Evolutionary conservation across 2,329 filamentous ascomycete genomes (phyloP).

Genomic region (Fusarium nanum): DNA sequence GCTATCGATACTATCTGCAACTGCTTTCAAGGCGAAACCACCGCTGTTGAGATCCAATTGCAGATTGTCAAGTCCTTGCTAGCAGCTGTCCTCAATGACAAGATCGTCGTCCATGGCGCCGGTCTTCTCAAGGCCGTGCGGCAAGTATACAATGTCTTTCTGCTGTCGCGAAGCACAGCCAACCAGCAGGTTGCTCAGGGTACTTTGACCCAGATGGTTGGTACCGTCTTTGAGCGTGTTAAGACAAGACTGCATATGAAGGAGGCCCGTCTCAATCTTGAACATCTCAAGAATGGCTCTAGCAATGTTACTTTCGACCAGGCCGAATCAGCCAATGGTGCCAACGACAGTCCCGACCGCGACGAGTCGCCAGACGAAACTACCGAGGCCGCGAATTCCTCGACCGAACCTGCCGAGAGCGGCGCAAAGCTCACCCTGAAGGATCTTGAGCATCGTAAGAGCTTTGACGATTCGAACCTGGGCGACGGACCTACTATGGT

Average conservation of each 20-base stretch:
- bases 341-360: conserved; percentile 53
- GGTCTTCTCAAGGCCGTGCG: conserved; percentile 95
- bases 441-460: conserved; percentile 74
- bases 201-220: conserved; percentile 97
- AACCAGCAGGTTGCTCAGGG: conserved; percentile 98
- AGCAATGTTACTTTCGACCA: conserved; percentile 65
- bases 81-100: conserved; percentile 96
- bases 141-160: conserved; percentile 98
- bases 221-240: conserved; percentile 96
- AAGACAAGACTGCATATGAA: conserved; percentile 88
- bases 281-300: conserved; percentile 63
- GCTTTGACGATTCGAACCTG: conserved; percentile 74
- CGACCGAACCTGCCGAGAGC: conserved; percentile 50
- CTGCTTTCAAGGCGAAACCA: conserved; percentile 97
- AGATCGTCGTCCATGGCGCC: conserved; percentile 97
- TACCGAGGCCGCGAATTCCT: conserved; percentile 37
- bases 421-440: conserved; percentile 72
- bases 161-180: conserved; percentile 90
- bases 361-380: conserved; percentile 52
- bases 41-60: conserved; percentile 89
- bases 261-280: conserved; percentile 75
- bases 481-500: conserved; percentile 76
- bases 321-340: conserved; percentile 54
- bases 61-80: conserved; percentile 98
- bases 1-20: conserved; percentile 99